Conservation (phyloP, 2,329 filamentous ascomycete species). For the Curvularia verruculosa region DNA sequence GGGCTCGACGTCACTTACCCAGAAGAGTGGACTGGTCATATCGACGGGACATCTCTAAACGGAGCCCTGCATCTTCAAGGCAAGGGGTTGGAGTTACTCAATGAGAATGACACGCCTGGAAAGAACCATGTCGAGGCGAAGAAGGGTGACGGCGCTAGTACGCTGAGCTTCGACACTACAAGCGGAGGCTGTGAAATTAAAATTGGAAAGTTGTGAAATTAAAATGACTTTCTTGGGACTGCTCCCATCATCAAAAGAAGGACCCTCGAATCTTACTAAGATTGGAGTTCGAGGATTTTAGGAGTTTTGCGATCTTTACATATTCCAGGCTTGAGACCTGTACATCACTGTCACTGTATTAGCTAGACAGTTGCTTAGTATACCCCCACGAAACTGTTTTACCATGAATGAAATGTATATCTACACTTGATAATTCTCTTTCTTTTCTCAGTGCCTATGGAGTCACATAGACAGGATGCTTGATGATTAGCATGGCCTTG, state of each 20-base stretch:
- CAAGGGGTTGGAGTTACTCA: constrained; percentile 44
- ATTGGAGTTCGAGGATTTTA: background rate
- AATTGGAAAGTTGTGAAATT: constrained; percentile 37
- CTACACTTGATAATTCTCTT: background rate
- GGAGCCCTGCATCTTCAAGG: constrained; percentile 50
- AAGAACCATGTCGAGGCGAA: constrained; percentile 47
- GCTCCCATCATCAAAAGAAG: background rate
- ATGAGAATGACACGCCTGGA: constrained; percentile 34
- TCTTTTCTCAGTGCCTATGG: background rate
- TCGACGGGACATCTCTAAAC: constrained; percentile 47
- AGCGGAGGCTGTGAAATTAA: constrained; percentile 43
- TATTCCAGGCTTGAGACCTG: background rate
- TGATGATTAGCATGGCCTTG: background rate
- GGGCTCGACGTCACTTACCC: constrained; percentile 49
- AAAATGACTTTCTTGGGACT: background rate
- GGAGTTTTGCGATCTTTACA: background rate
- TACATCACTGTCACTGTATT: background rate
- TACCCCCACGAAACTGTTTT: background rate
- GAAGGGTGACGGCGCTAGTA: constrained; percentile 48
- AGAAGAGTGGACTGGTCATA: constrained; percentile 50
- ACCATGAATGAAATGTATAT: background rate
- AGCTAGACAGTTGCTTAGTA: background rate
- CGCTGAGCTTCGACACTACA: constrained; percentile 42
- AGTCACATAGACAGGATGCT: background rate
- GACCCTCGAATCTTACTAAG: background rate